Percentiles rank a stretch among this genome's conserved stretches.
phyloP scores from a whole-genome alignment of 495 filamentous ascomycete genomes.

The Aspergillus mulundensis region DNA sequence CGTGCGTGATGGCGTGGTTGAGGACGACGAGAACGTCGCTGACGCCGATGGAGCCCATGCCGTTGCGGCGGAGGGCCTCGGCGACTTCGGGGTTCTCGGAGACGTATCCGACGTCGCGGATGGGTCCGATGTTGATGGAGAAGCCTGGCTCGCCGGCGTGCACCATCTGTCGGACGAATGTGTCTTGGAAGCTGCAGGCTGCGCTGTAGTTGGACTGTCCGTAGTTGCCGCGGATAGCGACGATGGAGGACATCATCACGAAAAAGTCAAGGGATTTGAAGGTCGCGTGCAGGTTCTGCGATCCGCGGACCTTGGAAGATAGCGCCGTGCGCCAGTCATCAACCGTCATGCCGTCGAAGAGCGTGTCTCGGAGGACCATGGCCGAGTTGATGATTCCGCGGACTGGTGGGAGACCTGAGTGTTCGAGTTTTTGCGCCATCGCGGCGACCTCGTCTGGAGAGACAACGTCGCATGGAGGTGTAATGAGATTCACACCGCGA shows the following conservation, averaged over 20 bases:
- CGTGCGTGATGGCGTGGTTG: conserved; percentile 8
- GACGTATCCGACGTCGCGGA: conserved; percentile 9
- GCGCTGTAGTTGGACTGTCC: conserved; percentile 48
- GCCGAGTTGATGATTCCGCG: conserved; percentile 20
- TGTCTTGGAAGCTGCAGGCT: conserved; percentile 44
- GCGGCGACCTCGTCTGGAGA: not conserved
- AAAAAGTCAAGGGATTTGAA: conserved; percentile 38
- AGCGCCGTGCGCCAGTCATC: conserved; percentile 25
- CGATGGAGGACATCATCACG: conserved; percentile 37
- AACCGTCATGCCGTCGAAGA: conserved; percentile 25
- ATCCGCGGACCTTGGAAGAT: conserved; percentile 34
- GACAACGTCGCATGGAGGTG: conserved; percentile 31
- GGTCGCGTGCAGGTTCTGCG: conserved; percentile 25
- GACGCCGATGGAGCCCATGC: conserved; percentile 11
- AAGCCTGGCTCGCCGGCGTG: conserved; percentile 12
- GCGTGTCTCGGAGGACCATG: conserved; percentile 33
- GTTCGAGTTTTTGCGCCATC: not conserved
- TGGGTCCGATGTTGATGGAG: conserved; percentile 28
- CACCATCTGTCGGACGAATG: conserved; percentile 41
- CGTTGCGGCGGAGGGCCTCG: conserved; percentile 17
- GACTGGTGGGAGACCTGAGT: not conserved
- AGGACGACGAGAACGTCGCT: conserved; percentile 6
- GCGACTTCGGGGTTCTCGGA: conserved; percentile 10
- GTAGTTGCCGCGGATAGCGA: conserved; percentile 31
- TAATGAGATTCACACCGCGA: conserved; percentile 6